A percentile compares a stretch with the other conserved stretches of the same genome.
Conservation (phyloP, 164 flowering plant species). For the Vitis rotundifolia region DNA sequence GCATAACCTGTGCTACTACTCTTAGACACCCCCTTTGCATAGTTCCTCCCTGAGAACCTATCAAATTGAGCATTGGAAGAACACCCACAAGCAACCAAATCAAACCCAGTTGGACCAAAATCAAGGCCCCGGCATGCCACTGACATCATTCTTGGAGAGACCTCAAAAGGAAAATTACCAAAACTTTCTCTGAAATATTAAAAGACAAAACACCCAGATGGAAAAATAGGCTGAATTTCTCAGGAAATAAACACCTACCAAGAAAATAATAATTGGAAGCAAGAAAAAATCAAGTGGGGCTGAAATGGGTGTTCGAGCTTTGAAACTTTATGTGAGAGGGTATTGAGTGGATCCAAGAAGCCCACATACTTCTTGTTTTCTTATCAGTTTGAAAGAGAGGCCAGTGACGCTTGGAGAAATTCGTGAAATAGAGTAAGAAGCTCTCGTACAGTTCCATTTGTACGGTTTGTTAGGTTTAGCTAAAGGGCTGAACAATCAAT, state of each 20-base stretch:
- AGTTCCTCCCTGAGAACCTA: conserved; percentile 24
- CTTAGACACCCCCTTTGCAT: conserved; percentile 20
- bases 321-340: background rate
- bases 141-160: conserved; percentile 56
- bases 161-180: conserved; percentile 24
- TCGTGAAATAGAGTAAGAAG: background rate
- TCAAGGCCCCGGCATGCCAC: conserved; percentile 60
- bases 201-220: conserved; percentile 16
- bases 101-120: conserved; percentile 42
- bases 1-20: conserved; percentile 22
- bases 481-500: too few relatives aligned
- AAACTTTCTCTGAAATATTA: background rate
- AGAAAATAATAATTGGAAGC: background rate
- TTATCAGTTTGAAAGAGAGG: conserved; percentile 12
- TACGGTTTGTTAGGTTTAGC: too few relatives aligned
- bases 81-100: conserved; percentile 54
- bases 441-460: too few relatives aligned
- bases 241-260: conserved; percentile 12
- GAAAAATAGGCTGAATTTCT: conserved; percentile 18
- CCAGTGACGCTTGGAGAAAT: background rate
- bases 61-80: conserved; percentile 44
- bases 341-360: conserved; percentile 27
- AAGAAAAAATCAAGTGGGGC: background rate
- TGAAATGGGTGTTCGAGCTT: background rate
- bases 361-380: conserved; percentile 19